Conservation (phyloP, 2,329 filamentous ascomycete species). For the Stagonosporopsis cucurbitacearum region DNA sequence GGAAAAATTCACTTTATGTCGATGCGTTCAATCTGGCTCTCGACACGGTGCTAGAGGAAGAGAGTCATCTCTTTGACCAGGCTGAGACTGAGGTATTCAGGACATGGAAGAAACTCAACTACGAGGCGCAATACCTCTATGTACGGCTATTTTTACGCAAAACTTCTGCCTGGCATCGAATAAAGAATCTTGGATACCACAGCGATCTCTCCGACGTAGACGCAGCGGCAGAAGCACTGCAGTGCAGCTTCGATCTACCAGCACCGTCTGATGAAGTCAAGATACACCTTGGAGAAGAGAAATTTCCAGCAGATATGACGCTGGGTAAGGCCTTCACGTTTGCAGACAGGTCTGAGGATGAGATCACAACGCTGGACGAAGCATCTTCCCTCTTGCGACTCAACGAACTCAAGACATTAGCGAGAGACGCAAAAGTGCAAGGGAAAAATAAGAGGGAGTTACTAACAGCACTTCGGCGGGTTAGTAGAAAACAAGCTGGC, state of each 20-base stretch:
- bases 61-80: constrained; percentile 83
- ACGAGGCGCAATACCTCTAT: constrained; percentile 93
- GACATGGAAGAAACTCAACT: constrained; percentile 74
- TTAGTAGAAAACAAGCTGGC: constrained; percentile 76
- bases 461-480: constrained; percentile 72
- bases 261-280: constrained; percentile 43
- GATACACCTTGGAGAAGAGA: constrained; percentile 56
- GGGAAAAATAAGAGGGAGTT: constrained; percentile 89
- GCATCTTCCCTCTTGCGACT: constrained; percentile 81
- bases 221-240: constrained; percentile 69
- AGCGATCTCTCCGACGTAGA: constrained; percentile 80
- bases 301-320: constrained; percentile 54
- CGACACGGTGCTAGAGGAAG: constrained; percentile 86
- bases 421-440: constrained; percentile 84
- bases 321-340: constrained; percentile 72
- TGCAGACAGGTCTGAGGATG: constrained; percentile 76
- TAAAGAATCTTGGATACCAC: constrained; percentile 78
- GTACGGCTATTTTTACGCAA: constrained; percentile 93
- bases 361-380: constrained; percentile 80
- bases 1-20: constrained; percentile 90
- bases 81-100: constrained; percentile 79
- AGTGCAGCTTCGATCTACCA: constrained; percentile 65
- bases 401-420: constrained; percentile 83
- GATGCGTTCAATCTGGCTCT: constrained; percentile 95
- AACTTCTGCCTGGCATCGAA: constrained; percentile 87